phyloP scores from a whole-genome alignment of 176 grass and related monocot genomes.

The Zea mays region DNA sequence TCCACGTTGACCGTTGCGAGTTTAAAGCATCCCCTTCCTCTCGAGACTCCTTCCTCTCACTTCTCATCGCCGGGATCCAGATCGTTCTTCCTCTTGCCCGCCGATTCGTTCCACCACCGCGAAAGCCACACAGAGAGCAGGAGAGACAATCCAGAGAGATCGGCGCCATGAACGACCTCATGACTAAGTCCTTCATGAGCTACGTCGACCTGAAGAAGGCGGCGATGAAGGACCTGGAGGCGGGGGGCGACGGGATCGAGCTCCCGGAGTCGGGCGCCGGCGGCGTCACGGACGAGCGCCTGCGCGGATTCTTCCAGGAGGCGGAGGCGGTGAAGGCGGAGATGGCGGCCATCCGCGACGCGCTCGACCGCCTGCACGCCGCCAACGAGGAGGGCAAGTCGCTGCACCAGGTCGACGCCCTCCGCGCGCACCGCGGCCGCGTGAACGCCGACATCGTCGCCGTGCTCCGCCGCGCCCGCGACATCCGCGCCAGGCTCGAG shows the following conservation, averaged over 20 bases:
- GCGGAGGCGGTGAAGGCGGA: constrained; percentile 77
- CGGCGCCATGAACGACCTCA: constrained; percentile 91
- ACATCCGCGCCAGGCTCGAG: constrained; percentile 71
- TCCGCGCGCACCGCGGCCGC: constrained; percentile 70
- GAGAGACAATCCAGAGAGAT: too few relatives aligned
- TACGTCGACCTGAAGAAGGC: constrained; percentile 99
- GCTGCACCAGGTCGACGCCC: constrained; percentile 66
- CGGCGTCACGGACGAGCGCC: constrained; percentile 66
- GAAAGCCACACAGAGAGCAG: too few relatives aligned
- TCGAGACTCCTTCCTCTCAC: too few relatives aligned
- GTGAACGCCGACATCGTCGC: constrained; percentile 77
- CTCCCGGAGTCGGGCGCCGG: constrained; percentile 42
- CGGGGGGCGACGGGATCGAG: constrained; percentile 48
- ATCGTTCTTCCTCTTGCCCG: too few relatives aligned
- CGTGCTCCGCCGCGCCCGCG: constrained; percentile 60
- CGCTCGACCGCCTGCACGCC: constrained; percentile 67
- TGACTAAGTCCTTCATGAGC: constrained; percentile 99
- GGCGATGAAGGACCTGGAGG: constrained; percentile 85
- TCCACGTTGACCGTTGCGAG: too few relatives aligned
- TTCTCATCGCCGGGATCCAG: too few relatives aligned
- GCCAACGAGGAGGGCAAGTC: constrained; percentile 94
- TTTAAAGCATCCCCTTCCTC: too few relatives aligned
- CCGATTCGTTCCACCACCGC: too few relatives aligned
- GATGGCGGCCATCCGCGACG: constrained; percentile 75
- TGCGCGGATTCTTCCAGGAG: constrained; percentile 78